Evolutionary conservation across 2,329 filamentous ascomycete species (phyloP), one percentile per base, ranked within the genome.

Genomic region (Diplodia scrobiculata): DNA sequence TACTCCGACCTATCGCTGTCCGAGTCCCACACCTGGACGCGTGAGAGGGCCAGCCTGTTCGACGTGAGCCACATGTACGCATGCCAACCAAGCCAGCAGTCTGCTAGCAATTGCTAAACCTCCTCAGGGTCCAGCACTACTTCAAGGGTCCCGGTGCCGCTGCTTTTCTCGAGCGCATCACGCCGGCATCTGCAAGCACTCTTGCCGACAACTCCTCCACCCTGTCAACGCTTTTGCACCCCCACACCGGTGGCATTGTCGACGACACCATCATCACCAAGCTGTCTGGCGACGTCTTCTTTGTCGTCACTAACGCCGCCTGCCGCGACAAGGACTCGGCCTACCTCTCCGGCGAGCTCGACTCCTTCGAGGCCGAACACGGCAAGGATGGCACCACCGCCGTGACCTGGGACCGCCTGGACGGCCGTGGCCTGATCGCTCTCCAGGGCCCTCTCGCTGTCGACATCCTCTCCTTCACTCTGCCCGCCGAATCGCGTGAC

Each of bases 51-150:
- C 67, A 97, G 92, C 69, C 81, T 99, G 69, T 99, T 99, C 75
- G 95, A 99, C 78, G 95, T 98, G 65, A 90, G 90, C 76, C 95
- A 98, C 81, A 98, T 98, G 94, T 92, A 89, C 69, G 79, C 74
- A 25, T 50, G 55, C 25, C 51, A 53, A 17, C 52, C 51, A 17
- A 6, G 3, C 10, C 19, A 21, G 29, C n/a, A 17, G 6, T 1
- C 27, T 17, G 36, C 50, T 34, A 34, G 17, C 34, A 21, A 10
- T 17, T 21, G 36, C 29, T 54, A 21, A 36, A 6, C 11, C 2
- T 29, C 5, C 13, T 4, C 55, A 87, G 84, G 85, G 85, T 89
- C 64, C 93, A 97, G 81, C 92, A 97, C 78, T 85, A 88, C 70
- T 87, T 99, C 75, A 86, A 86, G 62, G 95, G 95, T 0, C 87